A percentile compares a stretch with the other conserved stretches of the same genome.
Conservation (phyloP, 1,284 basidiomycete genomes). For the Malassezia sp. region DNA sequence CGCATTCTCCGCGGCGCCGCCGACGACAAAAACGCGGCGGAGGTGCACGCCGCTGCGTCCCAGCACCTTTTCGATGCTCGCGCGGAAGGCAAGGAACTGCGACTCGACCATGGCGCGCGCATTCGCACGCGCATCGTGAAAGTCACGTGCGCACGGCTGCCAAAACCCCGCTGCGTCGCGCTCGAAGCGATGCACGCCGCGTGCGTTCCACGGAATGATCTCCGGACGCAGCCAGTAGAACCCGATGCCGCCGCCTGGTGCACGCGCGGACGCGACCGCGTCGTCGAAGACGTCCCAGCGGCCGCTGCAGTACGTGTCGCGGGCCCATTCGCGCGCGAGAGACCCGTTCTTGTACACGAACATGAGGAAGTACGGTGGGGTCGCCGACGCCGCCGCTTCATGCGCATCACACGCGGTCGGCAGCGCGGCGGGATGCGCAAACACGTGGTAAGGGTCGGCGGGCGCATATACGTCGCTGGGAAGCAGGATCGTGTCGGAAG, state of each 20-base stretch:
- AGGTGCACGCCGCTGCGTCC: constrained; percentile 49
- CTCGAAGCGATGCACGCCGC: constrained; percentile 59
- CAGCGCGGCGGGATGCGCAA: constrained; percentile 49
- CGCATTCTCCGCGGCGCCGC: constrained; percentile 65
- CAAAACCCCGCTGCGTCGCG: no score
- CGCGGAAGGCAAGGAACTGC: constrained; percentile 67
- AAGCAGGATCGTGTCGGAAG: constrained; percentile 74
- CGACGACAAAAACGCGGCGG: constrained; percentile 63
- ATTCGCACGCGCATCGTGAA: constrained; percentile 51
- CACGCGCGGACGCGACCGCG: constrained; percentile 49
- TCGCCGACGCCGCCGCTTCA: constrained; percentile 15
- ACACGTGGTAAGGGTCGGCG: constrained; percentile 50
- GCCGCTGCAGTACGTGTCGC: constrained; percentile 57
- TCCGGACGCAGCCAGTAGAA: constrained; percentile 70
- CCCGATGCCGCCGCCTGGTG: constrained; percentile 48
- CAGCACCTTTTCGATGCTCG: constrained; percentile 59
- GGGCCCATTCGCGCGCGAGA: constrained; percentile 59
- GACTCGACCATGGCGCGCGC: constrained; percentile 75
- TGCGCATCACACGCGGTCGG: no score
- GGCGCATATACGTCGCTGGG: constrained; percentile 51
- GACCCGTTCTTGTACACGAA: constrained; percentile 50
- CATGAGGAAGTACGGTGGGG: constrained; percentile 49
- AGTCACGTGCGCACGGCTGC: no score
- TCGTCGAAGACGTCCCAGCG: constrained; percentile 66
- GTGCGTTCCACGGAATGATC: constrained; percentile 63